Evolutionary conservation across 345 rosid genomes (phyloP).

Genomic region (Citropsis articulata): DNA sequence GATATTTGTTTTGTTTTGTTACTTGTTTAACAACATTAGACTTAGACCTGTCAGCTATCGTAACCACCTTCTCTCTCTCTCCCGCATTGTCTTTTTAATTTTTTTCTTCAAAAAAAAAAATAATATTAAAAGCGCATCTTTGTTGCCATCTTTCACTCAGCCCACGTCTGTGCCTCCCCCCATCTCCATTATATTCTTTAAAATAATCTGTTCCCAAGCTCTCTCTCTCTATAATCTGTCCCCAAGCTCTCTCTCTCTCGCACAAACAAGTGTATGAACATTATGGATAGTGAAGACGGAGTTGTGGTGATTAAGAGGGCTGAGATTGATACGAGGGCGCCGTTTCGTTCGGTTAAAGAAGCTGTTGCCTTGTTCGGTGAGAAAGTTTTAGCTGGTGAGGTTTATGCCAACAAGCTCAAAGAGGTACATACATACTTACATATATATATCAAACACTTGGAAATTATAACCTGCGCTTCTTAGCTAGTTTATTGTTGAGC

Average conservation of each 20-base stretch:
- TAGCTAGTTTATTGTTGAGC: neutral
- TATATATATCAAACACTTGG: too few relatives aligned
- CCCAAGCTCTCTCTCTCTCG: neutral
- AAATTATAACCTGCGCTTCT: neutral
- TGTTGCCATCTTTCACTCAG: slow-evolving; percentile 8
- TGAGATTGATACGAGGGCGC: slow-evolving; percentile 70
- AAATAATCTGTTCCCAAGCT: neutral
- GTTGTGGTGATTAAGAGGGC: slow-evolving; percentile 43
- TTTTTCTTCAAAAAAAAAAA: too few relatives aligned
- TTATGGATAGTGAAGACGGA: slow-evolving; percentile 25
- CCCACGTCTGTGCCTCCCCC: neutral
- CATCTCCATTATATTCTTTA: too few relatives aligned
- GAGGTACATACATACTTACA: slow-evolving; percentile 22
- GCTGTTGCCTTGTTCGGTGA: slow-evolving; percentile 83
- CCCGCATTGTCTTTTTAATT: neutral
- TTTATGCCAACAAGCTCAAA: slow-evolving; percentile 57
- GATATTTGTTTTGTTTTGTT: slow-evolving; percentile 26
- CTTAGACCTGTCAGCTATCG: slow-evolving; percentile 7
- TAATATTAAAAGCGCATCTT: neutral
- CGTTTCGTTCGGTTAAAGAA: slow-evolving; percentile 76
- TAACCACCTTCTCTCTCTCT: slow-evolving; percentile 12
- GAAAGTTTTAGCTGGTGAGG: slow-evolving; percentile 60
- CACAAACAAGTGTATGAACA: neutral
- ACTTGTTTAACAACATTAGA: slow-evolving; percentile 10
- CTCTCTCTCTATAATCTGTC: neutral